Evolutionary conservation across 2,329 filamentous ascomycete genomes (phyloP), one percentile per base, ranked within the genome.

Genomic region (Magnaporthales sp.): DNA sequence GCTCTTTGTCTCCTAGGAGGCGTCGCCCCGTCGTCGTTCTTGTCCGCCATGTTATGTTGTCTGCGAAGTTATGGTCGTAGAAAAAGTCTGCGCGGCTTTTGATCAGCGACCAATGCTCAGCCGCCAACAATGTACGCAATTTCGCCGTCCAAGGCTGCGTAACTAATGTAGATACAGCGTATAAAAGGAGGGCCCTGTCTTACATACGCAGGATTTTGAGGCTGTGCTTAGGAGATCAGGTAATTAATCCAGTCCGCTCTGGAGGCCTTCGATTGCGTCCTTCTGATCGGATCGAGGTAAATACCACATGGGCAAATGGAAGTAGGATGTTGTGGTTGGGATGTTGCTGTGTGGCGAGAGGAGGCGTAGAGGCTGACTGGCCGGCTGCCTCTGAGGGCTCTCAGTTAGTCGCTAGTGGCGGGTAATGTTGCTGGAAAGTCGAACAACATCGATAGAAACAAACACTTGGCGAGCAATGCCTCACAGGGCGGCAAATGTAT

Each of bases 101-200:
- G 64, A 54, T 66, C 64, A 66, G 64, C 64, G 30, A 38, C 64
- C 46, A 54, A 27, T 31, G 46, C 63, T 65, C 63, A 58, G 63
- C 63, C 63, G 46, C 54, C n/a, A 22, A 22, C 22, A 1, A 26
- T n/a, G 24, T 58, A 26, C n/a, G 24, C 24, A 26, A 58, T 58
- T 58, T 26, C 54, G n/a, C 54, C 22, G 54, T 46, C 38, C 19
- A 46, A 46, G 15, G 38, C 38, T 46, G 38, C 38, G 38, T 46
- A 46, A 46, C 38, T n/a, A n/a, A 46, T 19, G 38, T n/a, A 46
- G 15, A 46, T 19, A 46, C 38, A 46, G 11, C 24, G 54, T 24
- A 58, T 22, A 7, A 2, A 58, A 58, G 24, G n/a, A 26, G 22
- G 1, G 3, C 24, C 5, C n/a, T n/a, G n/a, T 58, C 54, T 58